Conservation (phyloP, 2,329 filamentous ascomycete genomes). For the Alternaria sp. region DNA sequence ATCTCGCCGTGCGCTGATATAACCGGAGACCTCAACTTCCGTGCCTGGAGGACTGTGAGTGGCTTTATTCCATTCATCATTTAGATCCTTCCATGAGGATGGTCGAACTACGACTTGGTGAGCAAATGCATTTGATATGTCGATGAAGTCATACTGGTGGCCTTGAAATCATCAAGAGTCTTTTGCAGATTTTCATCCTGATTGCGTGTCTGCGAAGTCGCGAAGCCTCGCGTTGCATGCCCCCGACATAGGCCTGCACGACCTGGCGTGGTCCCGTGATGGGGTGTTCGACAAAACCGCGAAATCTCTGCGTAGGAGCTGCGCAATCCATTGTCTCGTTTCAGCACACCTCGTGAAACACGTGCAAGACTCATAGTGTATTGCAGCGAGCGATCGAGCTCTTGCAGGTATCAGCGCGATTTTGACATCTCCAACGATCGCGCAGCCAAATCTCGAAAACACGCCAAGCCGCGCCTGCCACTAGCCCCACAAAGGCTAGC, state of each 20-base stretch:
- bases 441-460: conserved; percentile 2
- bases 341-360: conserved; percentile 20
- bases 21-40: conserved; percentile 58
- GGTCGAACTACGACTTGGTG: conserved; percentile 16
- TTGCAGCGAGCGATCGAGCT: not conserved
- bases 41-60: not conserved
- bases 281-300: conserved; percentile 34
- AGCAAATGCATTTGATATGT: conserved; percentile 1
- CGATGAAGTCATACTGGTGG: conserved; percentile 30
- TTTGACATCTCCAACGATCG: not conserved
- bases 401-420: not conserved
- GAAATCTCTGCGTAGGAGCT: conserved; percentile 45
- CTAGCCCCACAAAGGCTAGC: conserved; percentile 32
- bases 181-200: conserved; percentile 28
- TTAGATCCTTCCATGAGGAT: conserved; percentile 30
- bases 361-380: conserved; percentile 30
- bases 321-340: conserved; percentile 25
- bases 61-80: conserved; percentile 43
- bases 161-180: conserved; percentile 40
- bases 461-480: conserved; percentile 14
- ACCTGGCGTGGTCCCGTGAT: conserved; percentile 36
- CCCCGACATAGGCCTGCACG: conserved; percentile 11
- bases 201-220: conserved; percentile 9
- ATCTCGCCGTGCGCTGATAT: conserved; percentile 71
- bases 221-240: conserved; percentile 21